Base-by-base conservation (phyloP, 2,329 filamentous ascomycete genomes). In the Neofusicoccum umdonicola region DNA sequence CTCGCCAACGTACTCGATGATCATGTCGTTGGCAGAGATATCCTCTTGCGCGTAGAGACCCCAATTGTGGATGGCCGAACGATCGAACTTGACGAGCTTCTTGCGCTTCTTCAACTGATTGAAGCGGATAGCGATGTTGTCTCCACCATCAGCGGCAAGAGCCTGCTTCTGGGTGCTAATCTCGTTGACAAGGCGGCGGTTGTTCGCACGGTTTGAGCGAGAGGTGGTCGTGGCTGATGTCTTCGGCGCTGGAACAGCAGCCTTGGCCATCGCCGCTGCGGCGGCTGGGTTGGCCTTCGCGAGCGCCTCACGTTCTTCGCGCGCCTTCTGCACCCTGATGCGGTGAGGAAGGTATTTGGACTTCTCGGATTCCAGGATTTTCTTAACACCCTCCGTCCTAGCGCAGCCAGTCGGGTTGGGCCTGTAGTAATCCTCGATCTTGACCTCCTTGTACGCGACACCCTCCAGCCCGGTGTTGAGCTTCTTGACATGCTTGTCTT, bases 51-150 rank as follows among this genome's bases (percentile, higher is more conserved):
- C 93, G 74, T 99, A 99, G 34, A 99, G 81, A 34, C 95, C 95
- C 95, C 95, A 99, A 73, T 97, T 98, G 80, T 99, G 95, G 71
- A 99, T 99, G 51, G 95, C 95, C 61, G 95, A 99, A 50, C 95
- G 88, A 65, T 94, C 95, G 79, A 99, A 99, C 76, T 96, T 95
- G 76, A 99, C 95, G 1, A 94, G 93, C 83, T 99, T 99, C 87
- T 98, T 99, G 67, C 95, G 91, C 81, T 98, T 99, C 85, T 98
- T 97, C 65, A 99, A 88, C 81, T 98, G 95, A 78, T 99, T 99
- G 85, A 99, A 99, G 65, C 94, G 91, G 72, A 99, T 87, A 35
- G 95, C 92, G 72, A 97, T 94, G 63, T 93, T 92, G 69, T 97
- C 93, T 15, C 84, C 84, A 37, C 56, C 56, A 41, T 83, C 80